Evolutionary conservation across 257 asterid species (phyloP), one percentile per base, ranked within the genome.

Genomic region (Solanum medicagineum): DNA sequence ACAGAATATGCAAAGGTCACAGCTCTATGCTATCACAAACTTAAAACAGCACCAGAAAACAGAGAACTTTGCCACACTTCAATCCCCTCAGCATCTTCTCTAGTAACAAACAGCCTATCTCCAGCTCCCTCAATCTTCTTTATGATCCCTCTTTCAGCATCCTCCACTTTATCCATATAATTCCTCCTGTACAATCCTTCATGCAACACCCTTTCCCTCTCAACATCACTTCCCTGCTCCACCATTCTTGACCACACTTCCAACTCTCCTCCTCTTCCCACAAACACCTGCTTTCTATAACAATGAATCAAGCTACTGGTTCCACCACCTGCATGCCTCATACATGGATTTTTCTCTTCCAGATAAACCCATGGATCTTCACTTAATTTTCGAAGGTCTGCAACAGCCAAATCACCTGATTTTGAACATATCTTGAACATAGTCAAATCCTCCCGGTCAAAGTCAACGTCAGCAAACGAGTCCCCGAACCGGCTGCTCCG

Each of bases 321-420:
- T 49, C 83, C 93, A 36, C 92, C 92, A 66, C 92, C 91, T 59
- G 88, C 94, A 84, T 88, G 86, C 81, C 95, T 92, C 98, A 94
- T 87, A 55, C 99, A 94, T 8, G 95, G 98, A 74, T 96, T 96
- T 84, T 91, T 93, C 91, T 96, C 99, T 63, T 88, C 93, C 91
- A 96, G 85, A 90, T 96, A 96, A 8, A 94, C 85, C 99, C 99
- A 96, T 0, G 99, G 99, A 89, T 96, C 99, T 6, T 95, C 98
- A 14, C 88, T 92, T 59, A 96, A 77, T 80, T 90, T 95, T 11
- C 97, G 91, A 70, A 96, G 83, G 85, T 95, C 98, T 29, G 99
- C 98, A 87, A 92, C 89, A 4, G 95, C 99, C 84, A 95, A 90
- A 87, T 96, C 99, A 3, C 99, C 99, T 0, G 99, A 96, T 75